Evolutionary conservation across 1,284 basidiomycete species (phyloP), one percentile per base, ranked within the genome.

Genomic region (Trametes sp.): DNA sequence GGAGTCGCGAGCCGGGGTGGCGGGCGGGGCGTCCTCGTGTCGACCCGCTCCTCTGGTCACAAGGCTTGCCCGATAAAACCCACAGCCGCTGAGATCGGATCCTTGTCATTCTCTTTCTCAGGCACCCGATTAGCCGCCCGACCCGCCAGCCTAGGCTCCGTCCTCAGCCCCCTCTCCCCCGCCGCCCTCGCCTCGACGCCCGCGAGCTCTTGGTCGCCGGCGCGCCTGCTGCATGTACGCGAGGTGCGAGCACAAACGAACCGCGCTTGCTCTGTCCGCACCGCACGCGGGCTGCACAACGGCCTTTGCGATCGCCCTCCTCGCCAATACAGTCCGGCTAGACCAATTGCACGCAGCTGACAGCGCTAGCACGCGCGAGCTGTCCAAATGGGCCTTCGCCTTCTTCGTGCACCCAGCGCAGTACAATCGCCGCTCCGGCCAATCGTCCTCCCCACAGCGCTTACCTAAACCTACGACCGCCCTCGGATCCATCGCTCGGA

Each of bases 1-100:
- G 54, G 46, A 38, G 50, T 41, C n/a, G 35, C 14, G 59, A 52
- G 45, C 68, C 69, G 31, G 14, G 19, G 14, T n/a, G 29, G 36
- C 45, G 64, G 69, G 49, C 59, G 48, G 38, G 48, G 62, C 65
- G 59, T 63, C 69, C 71, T 70, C 69, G 70, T 70, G 70, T 67
- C 61, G 53, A 58, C 57, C 65, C 66, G 55, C 46, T 52, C 61
- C 41, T 38, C 45, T 61, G 65, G 70, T 72, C 72, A 72, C 68
- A 69, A 70, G 71, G 68, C 60, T 57, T 60, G 45, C 66, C 66
- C 64, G 65, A 67, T 70, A 64, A 68, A 54, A 54, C 64, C 59
- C 68, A 74, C 67, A 75, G 75, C 75, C 75, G 75, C 75, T 72
- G 69, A 72, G 72, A 75, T 75, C 74, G 74, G 74, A 75, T 61